These are phyloP conservation scores for Stachybotrys elegans DNA, from an alignment of 2,329 filamentous ascomycete genomes.

Conservation along the genomic window DNA sequence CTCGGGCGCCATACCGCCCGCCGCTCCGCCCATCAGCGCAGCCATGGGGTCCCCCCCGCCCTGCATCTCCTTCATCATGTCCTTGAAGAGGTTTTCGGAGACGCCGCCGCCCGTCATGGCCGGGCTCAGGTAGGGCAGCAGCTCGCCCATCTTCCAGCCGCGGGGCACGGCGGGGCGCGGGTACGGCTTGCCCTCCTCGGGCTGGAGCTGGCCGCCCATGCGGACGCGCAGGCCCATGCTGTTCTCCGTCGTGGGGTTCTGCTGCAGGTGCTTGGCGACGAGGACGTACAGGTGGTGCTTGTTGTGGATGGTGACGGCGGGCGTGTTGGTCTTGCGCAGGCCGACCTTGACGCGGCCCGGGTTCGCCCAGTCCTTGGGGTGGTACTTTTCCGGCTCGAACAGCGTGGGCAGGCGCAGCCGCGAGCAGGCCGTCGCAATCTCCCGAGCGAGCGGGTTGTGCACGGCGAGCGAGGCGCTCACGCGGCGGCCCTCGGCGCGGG, in stretches of 20 bases:
- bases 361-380: conserved; percentile 97
- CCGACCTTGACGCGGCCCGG: conserved; percentile 82
- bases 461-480: conserved; percentile 71
- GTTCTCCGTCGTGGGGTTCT: conserved; percentile 71
- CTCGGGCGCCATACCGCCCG: conserved; percentile 21
- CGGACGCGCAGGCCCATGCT: conserved; percentile 63
- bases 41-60: conserved; percentile 41
- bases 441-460: conserved; percentile 77
- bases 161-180: conserved; percentile 71
- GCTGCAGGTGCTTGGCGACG: conserved; percentile 69
- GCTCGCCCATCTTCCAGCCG: conserved; percentile 84
- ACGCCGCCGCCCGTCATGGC: conserved; percentile 91
- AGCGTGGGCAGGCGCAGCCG: conserved; percentile 66
- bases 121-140: conserved; percentile 82
- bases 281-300: conserved; percentile 87
- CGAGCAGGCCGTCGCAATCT: conserved; percentile 82
- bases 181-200: conserved; percentile 60
- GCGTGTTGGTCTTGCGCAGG: conserved; percentile 46
- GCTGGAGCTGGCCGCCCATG: conserved; percentile 65
- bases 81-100: conserved; percentile 88
- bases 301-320: conserved; percentile 54
- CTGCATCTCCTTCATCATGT: conserved; percentile 94
- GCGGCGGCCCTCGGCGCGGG: conserved; percentile 74
- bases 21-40: conserved; percentile 34
- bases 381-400: conserved; percentile 85